Percentiles rank a stretch among this genome's conserved stretches.
Conservation (phyloP, 805 yeast genomes). For the Candida ulmi region DNA sequence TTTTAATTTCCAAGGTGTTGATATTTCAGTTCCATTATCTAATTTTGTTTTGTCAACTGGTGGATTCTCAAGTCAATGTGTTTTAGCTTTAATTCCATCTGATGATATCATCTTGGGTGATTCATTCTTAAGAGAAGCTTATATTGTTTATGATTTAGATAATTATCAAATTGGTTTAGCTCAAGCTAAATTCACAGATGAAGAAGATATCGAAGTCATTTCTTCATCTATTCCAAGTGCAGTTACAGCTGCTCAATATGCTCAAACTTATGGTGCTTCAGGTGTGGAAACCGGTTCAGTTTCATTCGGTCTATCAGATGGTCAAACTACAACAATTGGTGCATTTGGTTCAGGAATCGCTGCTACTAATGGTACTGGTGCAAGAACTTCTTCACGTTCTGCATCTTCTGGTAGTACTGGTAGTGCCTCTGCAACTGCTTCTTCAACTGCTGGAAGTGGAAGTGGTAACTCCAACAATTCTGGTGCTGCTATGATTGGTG, state of each 20-base stretch:
- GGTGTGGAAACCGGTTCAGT: constrained; percentile 6
- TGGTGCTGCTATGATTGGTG: no score
- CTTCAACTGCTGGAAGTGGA: no score
- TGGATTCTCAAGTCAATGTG: constrained; percentile 30
- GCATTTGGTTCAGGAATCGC: no score
- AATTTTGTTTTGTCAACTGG: constrained; percentile 26
- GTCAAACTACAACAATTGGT: neutral
- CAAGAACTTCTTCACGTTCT: neutral
- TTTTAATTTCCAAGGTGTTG: constrained; percentile 55
- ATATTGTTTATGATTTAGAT: constrained; percentile 51
- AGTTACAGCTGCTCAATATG: constrained; percentile 37
- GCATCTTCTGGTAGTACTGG: no score
- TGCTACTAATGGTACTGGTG: neutral
- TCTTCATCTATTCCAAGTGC: constrained; percentile 46
- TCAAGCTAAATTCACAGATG: constrained; percentile 33
- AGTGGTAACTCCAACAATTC: no score
- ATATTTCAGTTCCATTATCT: constrained; percentile 43
- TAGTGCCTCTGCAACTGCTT: no score
- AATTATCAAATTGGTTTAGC: constrained; percentile 39
- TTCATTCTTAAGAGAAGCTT: constrained; percentile 44
- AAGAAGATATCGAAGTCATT: constrained; percentile 41
- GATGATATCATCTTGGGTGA: constrained; percentile 44
- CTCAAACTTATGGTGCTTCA: constrained; percentile 29
- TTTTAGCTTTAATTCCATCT: constrained; percentile 34
- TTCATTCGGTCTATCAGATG: constrained; percentile 5